phyloP scores from a whole-genome alignment of 2,329 filamentous ascomycete species.

The Aspergillus bombycis region DNA sequence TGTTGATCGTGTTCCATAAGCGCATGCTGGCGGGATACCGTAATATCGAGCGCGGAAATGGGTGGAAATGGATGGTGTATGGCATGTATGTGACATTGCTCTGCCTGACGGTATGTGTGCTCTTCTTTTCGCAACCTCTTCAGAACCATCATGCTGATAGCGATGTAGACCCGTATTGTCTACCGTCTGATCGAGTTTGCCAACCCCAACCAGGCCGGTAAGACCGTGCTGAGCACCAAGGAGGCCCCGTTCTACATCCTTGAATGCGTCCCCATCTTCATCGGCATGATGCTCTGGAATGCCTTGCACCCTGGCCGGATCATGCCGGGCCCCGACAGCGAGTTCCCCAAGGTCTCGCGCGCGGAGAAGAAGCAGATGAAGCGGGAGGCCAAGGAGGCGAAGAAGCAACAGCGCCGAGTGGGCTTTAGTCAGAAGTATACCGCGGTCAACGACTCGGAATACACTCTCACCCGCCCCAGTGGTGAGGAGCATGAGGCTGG shows the following conservation, averaged over 20 bases:
- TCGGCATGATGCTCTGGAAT: conserved; percentile 41
- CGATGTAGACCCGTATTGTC: conserved; percentile 50
- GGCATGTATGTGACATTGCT: conserved; percentile 55
- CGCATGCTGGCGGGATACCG: conserved; percentile 36
- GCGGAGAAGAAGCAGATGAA: conserved; percentile 9
- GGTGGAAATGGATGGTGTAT: conserved; percentile 43
- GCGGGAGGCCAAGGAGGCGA: conserved; percentile 7
- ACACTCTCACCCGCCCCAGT: neutral
- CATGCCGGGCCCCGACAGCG: conserved; percentile 31
- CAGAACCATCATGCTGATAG: neutral
- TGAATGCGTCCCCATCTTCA: conserved; percentile 45
- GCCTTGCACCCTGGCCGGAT: conserved; percentile 41
- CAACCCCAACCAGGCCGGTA: conserved; percentile 34
- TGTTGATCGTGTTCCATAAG: conserved; percentile 55
- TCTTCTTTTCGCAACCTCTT: neutral
- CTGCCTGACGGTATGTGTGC: conserved; percentile 47
- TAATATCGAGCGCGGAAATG: conserved; percentile 8
- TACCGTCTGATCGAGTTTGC: conserved; percentile 65
- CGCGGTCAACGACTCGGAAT: neutral
- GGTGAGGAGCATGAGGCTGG: neutral
- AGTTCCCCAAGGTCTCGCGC: conserved; percentile 13
- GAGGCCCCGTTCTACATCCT: conserved; percentile 45
- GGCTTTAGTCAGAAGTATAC: too few relatives aligned
- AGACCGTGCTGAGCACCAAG: conserved; percentile 41
- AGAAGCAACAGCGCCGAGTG: neutral